phyloP scores from a whole-genome alignment of 805 yeast species.

The Metschnikowia cubensis region DNA sequence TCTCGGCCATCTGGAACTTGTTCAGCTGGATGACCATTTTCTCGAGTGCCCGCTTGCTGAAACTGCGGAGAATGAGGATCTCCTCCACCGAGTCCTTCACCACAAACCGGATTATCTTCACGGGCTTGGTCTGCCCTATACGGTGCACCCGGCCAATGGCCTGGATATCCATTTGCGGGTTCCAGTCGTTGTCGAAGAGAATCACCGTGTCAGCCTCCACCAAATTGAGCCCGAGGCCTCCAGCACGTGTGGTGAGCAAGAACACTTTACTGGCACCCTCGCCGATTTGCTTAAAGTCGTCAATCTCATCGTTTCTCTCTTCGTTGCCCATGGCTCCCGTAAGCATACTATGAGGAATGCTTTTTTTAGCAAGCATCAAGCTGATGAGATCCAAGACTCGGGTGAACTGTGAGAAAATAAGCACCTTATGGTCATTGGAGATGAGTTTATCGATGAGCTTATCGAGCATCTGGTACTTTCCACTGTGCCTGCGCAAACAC shows the following conservation, averaged over 20 bases:
- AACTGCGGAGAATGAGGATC: slow-evolving; percentile 71
- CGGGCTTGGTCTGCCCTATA: slow-evolving; percentile 86
- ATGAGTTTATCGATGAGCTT: slow-evolving; percentile 55
- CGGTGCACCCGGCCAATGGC: slow-evolving; percentile 96
- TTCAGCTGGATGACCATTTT: slow-evolving; percentile 54
- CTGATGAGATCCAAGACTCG: slow-evolving; percentile 74
- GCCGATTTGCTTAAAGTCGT: slow-evolving; percentile 38
- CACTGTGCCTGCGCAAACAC: slow-evolving; percentile 49
- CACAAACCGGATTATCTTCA: slow-evolving; percentile 73
- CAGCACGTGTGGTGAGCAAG: slow-evolving; percentile 85
- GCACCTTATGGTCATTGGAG: slow-evolving; percentile 55
- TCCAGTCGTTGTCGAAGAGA: slow-evolving; percentile 92
- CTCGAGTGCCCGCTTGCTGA: slow-evolving; percentile 74
- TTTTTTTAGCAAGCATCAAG: slow-evolving; percentile 61
- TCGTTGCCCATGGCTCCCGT: slow-evolving; percentile 73
- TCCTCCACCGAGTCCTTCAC: slow-evolving; percentile 81
- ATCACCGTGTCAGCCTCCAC: slow-evolving; percentile 87
- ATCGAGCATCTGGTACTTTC: slow-evolving; percentile 68
- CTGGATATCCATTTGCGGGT: slow-evolving; percentile 93
- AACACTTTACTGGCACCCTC: slow-evolving; percentile 44
- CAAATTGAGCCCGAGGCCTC: slow-evolving; percentile 88
- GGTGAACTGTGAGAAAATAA: slow-evolving; percentile 86
- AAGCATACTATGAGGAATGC: slow-evolving; percentile 51
- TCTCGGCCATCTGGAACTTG: slow-evolving; percentile 27
- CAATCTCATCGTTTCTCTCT: slow-evolving; percentile 62